Percentiles rank a stretch among this genome's conserved stretches.
Evolutionary conservation across 345 rosid genomes (phyloP).

Genomic region (Fremontodendron californicum): DNA sequence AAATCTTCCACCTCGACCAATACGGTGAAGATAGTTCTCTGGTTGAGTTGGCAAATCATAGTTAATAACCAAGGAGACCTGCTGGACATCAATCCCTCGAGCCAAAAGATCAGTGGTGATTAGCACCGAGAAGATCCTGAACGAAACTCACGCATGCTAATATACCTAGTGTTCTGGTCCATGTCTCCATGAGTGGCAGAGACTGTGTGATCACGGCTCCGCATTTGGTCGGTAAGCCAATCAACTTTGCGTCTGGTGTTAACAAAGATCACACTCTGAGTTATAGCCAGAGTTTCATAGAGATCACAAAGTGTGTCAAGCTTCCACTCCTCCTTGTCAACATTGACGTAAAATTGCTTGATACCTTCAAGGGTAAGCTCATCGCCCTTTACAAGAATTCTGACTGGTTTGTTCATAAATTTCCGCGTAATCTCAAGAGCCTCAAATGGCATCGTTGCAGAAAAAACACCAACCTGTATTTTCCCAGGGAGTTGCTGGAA

Average conservation of each 20-base stretch:
- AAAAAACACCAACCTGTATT: conserved; percentile 55
- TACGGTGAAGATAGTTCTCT: conserved; percentile 51
- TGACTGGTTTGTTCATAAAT: conserved; percentile 50
- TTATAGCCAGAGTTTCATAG: conserved; percentile 36
- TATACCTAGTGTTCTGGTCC: conserved; percentile 53
- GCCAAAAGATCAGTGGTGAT: conserved; percentile 53
- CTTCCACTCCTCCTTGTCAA: conserved; percentile 34
- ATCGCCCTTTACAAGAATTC: conserved; percentile 52
- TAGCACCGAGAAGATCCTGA: conserved; percentile 56
- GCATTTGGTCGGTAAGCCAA: conserved; percentile 51
- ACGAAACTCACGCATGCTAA: conserved; percentile 48
- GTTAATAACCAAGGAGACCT: conserved; percentile 50
- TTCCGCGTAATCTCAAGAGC: conserved; percentile 51
- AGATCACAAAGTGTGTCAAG: conserved; percentile 31
- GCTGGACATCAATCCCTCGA: too few species aligned
- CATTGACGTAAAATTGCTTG: too few species aligned
- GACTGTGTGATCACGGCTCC: conserved; percentile 53
- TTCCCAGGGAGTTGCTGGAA: conserved; percentile 48
- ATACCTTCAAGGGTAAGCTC: conserved; percentile 56
- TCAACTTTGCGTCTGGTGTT: conserved; percentile 58
- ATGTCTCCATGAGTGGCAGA: conserved; percentile 43
- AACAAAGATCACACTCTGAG: conserved; percentile 51
- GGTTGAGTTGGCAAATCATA: conserved; percentile 54
- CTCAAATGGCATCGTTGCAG: conserved; percentile 58
- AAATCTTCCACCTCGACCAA: conserved; percentile 50